phyloP scores from a whole-genome alignment of 352 stramenopile species.

The Phytopythium vexans region DNA sequence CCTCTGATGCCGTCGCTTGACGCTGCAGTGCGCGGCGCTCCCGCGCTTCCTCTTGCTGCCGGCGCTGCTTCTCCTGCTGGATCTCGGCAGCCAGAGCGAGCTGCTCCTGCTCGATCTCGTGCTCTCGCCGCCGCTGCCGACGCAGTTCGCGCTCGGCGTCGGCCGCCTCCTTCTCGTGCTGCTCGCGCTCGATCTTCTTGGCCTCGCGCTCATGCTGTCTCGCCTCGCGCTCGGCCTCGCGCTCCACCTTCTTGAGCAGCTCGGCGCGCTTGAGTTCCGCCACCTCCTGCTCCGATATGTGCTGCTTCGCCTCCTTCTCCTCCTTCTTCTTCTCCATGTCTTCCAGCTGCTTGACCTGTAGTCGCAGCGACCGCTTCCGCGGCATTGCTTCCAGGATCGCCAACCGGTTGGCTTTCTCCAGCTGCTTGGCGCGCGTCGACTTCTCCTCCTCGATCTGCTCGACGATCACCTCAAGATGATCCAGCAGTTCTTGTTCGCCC shows the following conservation, averaged over 20 bases:
- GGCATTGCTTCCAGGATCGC: constrained; percentile 84
- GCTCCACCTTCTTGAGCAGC: constrained; percentile 63
- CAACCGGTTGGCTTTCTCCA: constrained; percentile 72
- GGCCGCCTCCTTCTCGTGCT: constrained; percentile 52
- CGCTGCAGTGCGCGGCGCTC: constrained; percentile 50
- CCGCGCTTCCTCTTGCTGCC: constrained; percentile 48
- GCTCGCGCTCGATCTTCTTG: constrained; percentile 42
- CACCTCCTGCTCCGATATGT: constrained; percentile 59
- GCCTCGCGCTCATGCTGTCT: constrained; percentile 53
- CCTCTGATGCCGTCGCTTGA: constrained; percentile 11
- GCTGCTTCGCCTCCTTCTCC: constrained; percentile 47
- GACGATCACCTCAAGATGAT: constrained; percentile 76
- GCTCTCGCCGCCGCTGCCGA: constrained; percentile 55
- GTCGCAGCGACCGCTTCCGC: constrained; percentile 74
- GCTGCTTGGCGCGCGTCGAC: constrained; percentile 36
- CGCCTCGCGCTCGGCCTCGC: constrained; percentile 52
- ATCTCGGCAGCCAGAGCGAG: constrained; percentile 23
- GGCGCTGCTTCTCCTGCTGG: constrained; percentile 33
- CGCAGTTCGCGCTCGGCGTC: constrained; percentile 51
- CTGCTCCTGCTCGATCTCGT: constrained; percentile 52
- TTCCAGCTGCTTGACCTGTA: constrained; percentile 84
- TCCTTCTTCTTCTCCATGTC: constrained; percentile 73
- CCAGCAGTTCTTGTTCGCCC: constrained; percentile 72
- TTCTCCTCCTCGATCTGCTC: constrained; percentile 77
- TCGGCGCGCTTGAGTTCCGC: constrained; percentile 69